Evolutionary conservation across 139 green algal species (phyloP).

Genomic region (Chlorella sp.): DNA sequence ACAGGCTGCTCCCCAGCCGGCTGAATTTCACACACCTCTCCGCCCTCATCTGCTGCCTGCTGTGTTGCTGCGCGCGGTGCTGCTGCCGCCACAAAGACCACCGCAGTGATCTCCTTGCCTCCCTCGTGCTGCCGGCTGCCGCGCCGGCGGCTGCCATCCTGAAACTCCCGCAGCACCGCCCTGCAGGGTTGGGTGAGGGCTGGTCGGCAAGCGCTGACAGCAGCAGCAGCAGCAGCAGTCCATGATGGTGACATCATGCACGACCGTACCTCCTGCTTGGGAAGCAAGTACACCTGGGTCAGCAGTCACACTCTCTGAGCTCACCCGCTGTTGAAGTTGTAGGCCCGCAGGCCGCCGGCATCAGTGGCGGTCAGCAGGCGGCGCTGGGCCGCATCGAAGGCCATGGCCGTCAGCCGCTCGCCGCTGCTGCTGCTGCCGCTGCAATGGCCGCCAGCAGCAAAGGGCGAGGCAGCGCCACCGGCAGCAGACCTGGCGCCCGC

Average conservation of each 20-base stretch:
- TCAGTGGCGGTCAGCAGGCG: constrained; percentile 79
- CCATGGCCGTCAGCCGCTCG: constrained; percentile 68
- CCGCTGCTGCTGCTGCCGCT: background rate
- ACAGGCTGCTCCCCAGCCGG: background rate
- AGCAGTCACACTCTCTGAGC: too few relatives aligned
- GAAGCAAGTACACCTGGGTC: too few relatives aligned
- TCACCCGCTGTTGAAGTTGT: constrained; percentile 93
- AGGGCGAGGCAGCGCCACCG: too few relatives aligned
- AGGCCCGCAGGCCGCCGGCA: constrained; percentile 74
- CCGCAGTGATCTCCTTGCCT: constrained; percentile 58
- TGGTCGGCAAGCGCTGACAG: too few relatives aligned
- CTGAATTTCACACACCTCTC: background rate
- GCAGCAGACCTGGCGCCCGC: background rate
- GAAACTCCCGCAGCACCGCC: constrained; percentile 63
- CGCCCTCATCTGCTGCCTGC: background rate
- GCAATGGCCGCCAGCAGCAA: too few relatives aligned
- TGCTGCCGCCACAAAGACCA: constrained; percentile 23
- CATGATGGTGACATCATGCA: too few relatives aligned
- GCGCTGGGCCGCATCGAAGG: constrained; percentile 83
- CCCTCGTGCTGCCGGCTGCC: too few relatives aligned
- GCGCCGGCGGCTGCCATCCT: background rate
- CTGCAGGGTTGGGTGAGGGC: too few relatives aligned
- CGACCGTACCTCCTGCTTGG: too few relatives aligned
- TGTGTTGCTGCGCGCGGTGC: background rate
- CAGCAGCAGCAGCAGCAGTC: too few relatives aligned